Conservation (phyloP, 2,329 filamentous ascomycete species). For the Apiospora hydei region DNA sequence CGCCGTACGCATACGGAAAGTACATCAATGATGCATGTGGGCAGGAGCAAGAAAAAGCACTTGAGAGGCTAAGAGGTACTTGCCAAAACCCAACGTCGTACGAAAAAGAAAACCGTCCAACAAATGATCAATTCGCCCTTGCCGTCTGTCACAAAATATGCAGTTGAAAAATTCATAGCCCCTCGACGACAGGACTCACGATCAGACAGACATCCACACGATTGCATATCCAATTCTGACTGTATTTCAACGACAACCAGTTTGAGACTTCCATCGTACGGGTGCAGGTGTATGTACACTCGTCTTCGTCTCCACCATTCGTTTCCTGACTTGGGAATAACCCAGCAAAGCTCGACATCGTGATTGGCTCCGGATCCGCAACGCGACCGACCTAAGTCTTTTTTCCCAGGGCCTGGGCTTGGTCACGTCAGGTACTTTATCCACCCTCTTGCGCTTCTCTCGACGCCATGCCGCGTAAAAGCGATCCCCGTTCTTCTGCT, state of each 20-base stretch:
- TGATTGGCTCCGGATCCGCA: slow-evolving; percentile 12
- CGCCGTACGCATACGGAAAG: neutral
- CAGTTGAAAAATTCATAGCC: neutral
- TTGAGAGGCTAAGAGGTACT: neutral
- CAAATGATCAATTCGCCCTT: neutral
- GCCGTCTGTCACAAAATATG: neutral
- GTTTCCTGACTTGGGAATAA: slow-evolving; percentile 18
- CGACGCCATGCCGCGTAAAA: slow-evolving; percentile 62
- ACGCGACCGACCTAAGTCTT: slow-evolving; percentile 19
- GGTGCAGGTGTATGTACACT: neutral
- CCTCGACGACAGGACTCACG: neutral
- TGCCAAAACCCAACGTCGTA: neutral
- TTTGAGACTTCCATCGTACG: neutral
- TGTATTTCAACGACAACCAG: neutral
- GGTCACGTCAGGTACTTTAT: slow-evolving; percentile 14
- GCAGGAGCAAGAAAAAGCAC: neutral
- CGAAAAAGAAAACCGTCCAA: neutral
- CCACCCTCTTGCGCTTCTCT: slow-evolving; percentile 25
- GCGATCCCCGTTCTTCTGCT: slow-evolving; percentile 43
- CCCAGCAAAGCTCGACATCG: slow-evolving; percentile 9
- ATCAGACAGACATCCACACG: neutral
- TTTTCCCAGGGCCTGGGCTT: slow-evolving; percentile 6
- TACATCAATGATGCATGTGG: neutral
- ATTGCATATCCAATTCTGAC: neutral
- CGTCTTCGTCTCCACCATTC: neutral